phyloP scores from a whole-genome alignment of 371 early-diverging fungal genomes.

The Dichotomocladium elegans region DNA sequence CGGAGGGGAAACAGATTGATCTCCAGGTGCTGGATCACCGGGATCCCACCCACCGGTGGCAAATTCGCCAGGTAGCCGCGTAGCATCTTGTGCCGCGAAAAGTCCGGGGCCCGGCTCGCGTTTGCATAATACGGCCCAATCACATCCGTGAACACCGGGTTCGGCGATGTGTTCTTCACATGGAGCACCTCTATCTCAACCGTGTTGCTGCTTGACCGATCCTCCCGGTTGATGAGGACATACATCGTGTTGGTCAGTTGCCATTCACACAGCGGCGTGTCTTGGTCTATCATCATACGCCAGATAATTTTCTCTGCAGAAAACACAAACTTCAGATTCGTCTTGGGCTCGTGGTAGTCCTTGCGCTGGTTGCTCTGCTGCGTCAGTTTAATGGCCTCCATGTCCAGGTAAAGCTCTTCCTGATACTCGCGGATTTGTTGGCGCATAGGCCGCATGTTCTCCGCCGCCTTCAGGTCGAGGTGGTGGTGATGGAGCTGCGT shows the following conservation, averaged over 20 bases:
- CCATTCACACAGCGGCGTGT: constrained; percentile 56
- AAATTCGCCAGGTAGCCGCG: constrained; percentile 71
- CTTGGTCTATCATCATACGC: constrained; percentile 51
- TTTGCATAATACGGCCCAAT: constrained; percentile 58
- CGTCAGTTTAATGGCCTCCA: constrained; percentile 63
- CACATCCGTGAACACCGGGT: constrained; percentile 62
- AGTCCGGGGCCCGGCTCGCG: constrained; percentile 41
- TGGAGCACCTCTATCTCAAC: constrained; percentile 72
- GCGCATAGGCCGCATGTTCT: constrained; percentile 29
- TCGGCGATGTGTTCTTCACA: constrained; percentile 60
- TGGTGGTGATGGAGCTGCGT: constrained; percentile 12
- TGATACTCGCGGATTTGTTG: constrained; percentile 22
- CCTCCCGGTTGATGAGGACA: constrained; percentile 52
- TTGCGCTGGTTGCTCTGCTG: constrained; percentile 32
- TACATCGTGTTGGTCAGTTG: constrained; percentile 46
- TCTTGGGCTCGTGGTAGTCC: constrained; percentile 25
- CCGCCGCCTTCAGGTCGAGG: constrained; percentile 22
- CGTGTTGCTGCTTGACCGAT: constrained; percentile 57
- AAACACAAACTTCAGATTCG: constrained; percentile 38
- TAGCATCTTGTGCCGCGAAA: constrained; percentile 78
- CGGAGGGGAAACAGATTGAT: constrained; percentile 75
- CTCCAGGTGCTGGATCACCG: constrained; percentile 83
- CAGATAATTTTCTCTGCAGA: constrained; percentile 48
- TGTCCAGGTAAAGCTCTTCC: constrained; percentile 69
- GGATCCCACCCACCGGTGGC: constrained; percentile 85